Evolutionary conservation across 768 basidiomycete species (phyloP), one percentile per base, ranked within the genome.

Genomic region (Russula sp.): DNA sequence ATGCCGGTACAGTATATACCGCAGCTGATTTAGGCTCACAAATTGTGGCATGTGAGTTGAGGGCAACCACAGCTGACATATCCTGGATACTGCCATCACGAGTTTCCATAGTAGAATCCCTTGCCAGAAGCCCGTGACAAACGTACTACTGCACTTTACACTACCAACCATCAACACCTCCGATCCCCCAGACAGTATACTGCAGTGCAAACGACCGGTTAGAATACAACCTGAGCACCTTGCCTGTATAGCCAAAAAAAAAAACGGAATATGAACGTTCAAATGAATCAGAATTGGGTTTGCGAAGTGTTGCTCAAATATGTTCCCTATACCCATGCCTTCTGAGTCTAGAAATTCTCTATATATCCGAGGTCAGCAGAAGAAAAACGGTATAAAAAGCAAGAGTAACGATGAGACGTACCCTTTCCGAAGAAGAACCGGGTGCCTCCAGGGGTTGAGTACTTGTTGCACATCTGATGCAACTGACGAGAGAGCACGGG

Each of bases 381-480:
- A 3, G 26, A 10, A 7, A 28, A 11, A 2, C n/a, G n/a, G 40
- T 9, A n/a, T n/a, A 13, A 44, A 22, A 26, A 5, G 13, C 32
- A 18, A 46, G 28, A 30, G 22, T 5, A 10, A 48, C 10, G 42
- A 24, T 6, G 5, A 10, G 18, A 50, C 63, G 53, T 67, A 88
- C 89, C 93, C 75, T 95, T 95, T 53, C 92, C 91, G 67, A 88
- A 96, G 81, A 90, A 90, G 83, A 95, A 96, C 59, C 88, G 78
- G 1, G 90, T 89, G n/a, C 85, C 84, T 38, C 83, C 81, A 20
- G 89, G 84, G 44, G 81, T 80, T 20, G 92, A 93, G 75, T 90
- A 92, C 76, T 90, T 90, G 81, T 94, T 96, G 67, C 80, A 85
- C 85, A 87, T 87, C 59, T 80, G 74, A 73, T 94, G 92, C 22